Base-by-base conservation (phyloP, 257 asterid genomes). In the Craterostigma plantagineum region DNA sequence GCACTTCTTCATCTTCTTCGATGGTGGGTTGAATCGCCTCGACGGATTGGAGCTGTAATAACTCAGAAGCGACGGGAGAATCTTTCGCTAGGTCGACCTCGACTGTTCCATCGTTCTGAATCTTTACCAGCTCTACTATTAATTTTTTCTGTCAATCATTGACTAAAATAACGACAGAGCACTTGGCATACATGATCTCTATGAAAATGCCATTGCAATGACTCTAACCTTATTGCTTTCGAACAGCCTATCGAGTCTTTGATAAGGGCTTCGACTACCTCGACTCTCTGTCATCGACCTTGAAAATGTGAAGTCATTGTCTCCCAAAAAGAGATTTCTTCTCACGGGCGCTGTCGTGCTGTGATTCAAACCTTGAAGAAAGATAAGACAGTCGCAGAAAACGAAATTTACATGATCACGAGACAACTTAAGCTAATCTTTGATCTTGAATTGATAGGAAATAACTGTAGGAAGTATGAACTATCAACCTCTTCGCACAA, bases 71-170 rank as follows among this genome's bases (percentile, higher is more conserved):
- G 48, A 65, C 77, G 40, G 92, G 74, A 50, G 76, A 68, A 62
- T 77, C 79, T 62, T 62, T 71, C 38, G 76, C 62, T 50, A 90
- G 66, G 61, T 90, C 93, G 59, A 83, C 91, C 71, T 83, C 91
- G 62, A 90, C 95, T 0, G 94, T 90, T 42, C 99, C 99, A 57
- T 83, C 91, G 13, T 62, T 69, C 65, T 90, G 95, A 46, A 90
- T 77, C 71, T 63, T 79, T 58, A 90, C 81, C 43, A 83, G 61
- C 46, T 90, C 72, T 57, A 60, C 82, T 53, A 90, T 75, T 57
- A 90, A 71, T 53, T 65, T 64, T 58, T 73, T 69, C 99, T 79
- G 77, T 6, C 2, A 23, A 23, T 23, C 30, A 23, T 23, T 6
- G 6, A 2, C 30, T 23, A 23, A 23, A 6, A 23, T 23, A 6